Percentiles rank a stretch among this genome's conserved stretches.
Conservation (phyloP, 202 grass and related monocot species). For the Panicum hallii region DNA sequence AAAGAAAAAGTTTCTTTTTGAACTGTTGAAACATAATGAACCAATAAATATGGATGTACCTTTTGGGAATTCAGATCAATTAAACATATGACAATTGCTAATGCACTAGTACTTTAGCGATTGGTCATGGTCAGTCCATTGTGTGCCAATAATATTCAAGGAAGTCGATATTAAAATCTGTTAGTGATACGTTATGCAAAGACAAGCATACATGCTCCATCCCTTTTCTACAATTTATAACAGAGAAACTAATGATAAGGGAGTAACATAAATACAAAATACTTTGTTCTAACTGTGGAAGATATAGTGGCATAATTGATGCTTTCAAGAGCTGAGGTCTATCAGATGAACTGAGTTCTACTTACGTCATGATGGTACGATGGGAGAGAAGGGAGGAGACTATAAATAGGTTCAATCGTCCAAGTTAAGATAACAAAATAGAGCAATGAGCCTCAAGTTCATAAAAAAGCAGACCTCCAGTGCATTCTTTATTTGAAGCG, state of each 20-base stretch:
- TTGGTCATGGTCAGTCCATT: neutral
- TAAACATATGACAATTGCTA: neutral
- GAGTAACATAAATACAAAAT: constrained; percentile 2
- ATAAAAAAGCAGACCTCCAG: constrained; percentile 63
- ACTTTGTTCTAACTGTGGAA: neutral
- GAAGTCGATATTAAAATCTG: neutral
- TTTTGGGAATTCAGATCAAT: neutral
- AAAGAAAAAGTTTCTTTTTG: neutral
- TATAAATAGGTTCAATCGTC: neutral
- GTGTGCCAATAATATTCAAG: neutral
- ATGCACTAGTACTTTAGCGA: neutral
- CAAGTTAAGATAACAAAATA: constrained; percentile 9
- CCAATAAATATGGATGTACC: neutral
- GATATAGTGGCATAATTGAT: neutral
- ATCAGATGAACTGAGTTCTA: constrained; percentile 19
- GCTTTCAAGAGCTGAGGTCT: neutral
- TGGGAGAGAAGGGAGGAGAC: neutral
- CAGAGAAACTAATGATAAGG: neutral
- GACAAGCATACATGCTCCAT: neutral
- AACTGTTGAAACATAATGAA: constrained; percentile 3
- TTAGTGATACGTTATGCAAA: neutral
- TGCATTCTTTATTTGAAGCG: constrained; percentile 98
- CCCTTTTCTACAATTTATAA: neutral
- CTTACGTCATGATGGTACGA: neutral
- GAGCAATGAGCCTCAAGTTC: neutral